These are phyloP conservation scores for Exophiala alcalophila DNA, from an alignment of 2,329 filamentous ascomycete species.

Conservation along the genomic window DNA sequence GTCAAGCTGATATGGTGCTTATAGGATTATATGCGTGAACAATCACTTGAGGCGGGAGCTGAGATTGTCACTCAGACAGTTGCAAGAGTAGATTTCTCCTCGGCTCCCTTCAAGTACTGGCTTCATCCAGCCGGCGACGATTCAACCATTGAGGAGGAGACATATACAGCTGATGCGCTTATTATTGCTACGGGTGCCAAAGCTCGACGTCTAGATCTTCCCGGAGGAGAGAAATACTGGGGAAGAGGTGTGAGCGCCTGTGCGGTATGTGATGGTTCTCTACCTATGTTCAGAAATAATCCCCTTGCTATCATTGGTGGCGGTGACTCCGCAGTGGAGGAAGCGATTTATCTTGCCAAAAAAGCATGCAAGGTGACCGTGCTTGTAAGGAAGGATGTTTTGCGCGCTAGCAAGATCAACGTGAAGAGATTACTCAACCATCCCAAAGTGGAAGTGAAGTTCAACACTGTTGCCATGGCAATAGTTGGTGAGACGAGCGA, in stretches of 20 bases:
- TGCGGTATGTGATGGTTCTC: constrained; percentile 93
- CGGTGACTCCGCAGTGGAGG: constrained; percentile 94
- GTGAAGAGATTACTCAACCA: constrained; percentile 76
- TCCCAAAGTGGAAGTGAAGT: constrained; percentile 87
- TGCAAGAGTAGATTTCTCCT: constrained; percentile 77
- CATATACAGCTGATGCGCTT: constrained; percentile 82
- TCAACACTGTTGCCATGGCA: constrained; percentile 77
- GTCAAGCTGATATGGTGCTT: too few species aligned
- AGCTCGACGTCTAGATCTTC: constrained; percentile 74
- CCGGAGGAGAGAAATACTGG: constrained; percentile 95
- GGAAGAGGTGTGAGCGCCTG: constrained; percentile 94
- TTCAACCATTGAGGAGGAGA: constrained; percentile 62
- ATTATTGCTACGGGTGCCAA: constrained; percentile 96
- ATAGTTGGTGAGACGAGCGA: constrained; percentile 76
- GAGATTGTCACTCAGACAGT: constrained; percentile 92
- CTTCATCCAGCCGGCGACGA: constrained; percentile 89
- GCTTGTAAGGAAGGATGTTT: constrained; percentile 79
- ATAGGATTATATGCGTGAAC: constrained; percentile 91
- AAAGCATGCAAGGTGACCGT: constrained; percentile 95
- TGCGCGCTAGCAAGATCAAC: constrained; percentile 90
- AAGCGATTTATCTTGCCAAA: constrained; percentile 95
- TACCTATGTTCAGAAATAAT: constrained; percentile 97
- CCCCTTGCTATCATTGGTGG: constrained; percentile 93
- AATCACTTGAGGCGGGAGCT: constrained; percentile 89
- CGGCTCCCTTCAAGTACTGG: constrained; percentile 84